These are phyloP conservation scores for Psilocybe cubensis DNA, from an alignment of 768 basidiomycete genomes.

Conservation along the genomic window DNA sequence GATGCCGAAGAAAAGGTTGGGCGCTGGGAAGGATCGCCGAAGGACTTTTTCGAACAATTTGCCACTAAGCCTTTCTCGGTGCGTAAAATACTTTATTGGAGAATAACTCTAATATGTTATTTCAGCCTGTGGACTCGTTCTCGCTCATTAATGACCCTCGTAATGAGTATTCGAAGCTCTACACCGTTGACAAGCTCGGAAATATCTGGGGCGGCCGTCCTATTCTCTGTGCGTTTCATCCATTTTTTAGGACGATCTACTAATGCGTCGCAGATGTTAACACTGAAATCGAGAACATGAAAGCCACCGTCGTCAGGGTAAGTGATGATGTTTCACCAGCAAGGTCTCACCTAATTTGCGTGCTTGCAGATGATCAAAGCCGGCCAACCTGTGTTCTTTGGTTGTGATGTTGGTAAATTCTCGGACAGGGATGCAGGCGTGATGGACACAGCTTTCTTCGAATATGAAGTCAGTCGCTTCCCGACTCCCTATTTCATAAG, in stretches of 20 bases:
- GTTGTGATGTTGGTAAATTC: conserved; percentile 93
- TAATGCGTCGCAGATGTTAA: conserved; percentile 73
- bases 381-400: conserved; percentile 92
- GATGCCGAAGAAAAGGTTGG: conserved; percentile 76
- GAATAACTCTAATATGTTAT: conserved; percentile 5
- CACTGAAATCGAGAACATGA: conserved; percentile 81
- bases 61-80: conserved; percentile 60
- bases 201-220: conserved; percentile 89
- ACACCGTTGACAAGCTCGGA: conserved; percentile 91
- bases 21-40: conserved; percentile 79
- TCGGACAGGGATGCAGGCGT: conserved; percentile 73
- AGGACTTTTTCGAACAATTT: conserved; percentile 77
- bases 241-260: neutral
- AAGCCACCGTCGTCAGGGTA: conserved; percentile 77
- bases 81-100: conserved; percentile 21
- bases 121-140: conserved; percentile 74
- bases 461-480: conserved; percentile 64
- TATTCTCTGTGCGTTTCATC: conserved; percentile 70
- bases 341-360: neutral
- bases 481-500: neutral
- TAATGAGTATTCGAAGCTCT: conserved; percentile 79
- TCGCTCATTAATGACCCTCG: conserved; percentile 96
- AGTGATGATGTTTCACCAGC: conserved; percentile 10
- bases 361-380: conserved; percentile 72
- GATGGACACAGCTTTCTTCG: conserved; percentile 85